Conservation (phyloP, 805 yeast species). For the Ogataea henricii region DNA sequence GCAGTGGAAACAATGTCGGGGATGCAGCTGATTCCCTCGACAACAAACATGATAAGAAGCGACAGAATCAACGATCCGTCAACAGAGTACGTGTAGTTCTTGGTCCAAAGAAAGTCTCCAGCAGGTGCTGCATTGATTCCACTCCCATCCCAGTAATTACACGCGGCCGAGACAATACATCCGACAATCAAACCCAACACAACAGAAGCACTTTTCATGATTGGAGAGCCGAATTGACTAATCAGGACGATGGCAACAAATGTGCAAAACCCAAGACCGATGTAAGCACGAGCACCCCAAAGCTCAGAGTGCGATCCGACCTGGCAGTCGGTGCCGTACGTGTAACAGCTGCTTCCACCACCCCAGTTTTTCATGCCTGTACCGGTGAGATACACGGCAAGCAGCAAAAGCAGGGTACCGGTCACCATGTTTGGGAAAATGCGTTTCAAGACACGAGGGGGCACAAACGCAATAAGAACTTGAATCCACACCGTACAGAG, state of each 20-base stretch:
- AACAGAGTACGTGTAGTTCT: conserved; percentile 65
- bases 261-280: conserved; percentile 78
- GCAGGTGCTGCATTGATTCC: conserved; percentile 66
- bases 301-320: conserved; percentile 45
- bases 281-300: conserved; percentile 76
- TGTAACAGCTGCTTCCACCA: conserved; percentile 72
- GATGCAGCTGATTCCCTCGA: conserved; percentile 77
- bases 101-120: conserved; percentile 78
- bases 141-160: conserved; percentile 67
- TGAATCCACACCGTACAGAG: conserved; percentile 68
- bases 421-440: conserved; percentile 81
- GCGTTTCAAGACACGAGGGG: conserved; percentile 60
- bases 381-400: conserved; percentile 63
- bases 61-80: conserved; percentile 81
- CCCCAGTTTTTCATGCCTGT: conserved; percentile 77
- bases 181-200: conserved; percentile 75
- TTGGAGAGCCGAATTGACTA: conserved; percentile 80
- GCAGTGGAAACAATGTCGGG: conserved; percentile 89
- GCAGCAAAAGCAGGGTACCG: conserved; percentile 80
- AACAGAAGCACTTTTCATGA: conserved; percentile 83
- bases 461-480: conserved; percentile 64
- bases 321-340: conserved; percentile 42
- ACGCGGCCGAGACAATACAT: conserved; percentile 82
- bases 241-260: conserved; percentile 63
- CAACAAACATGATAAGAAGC: conserved; percentile 68